A percentile compares a stretch with the other conserved stretches of the same genome.
phyloP scores from a whole-genome alignment of 2,329 filamentous ascomycete genomes.

The Phyllosticta ampelicida region DNA sequence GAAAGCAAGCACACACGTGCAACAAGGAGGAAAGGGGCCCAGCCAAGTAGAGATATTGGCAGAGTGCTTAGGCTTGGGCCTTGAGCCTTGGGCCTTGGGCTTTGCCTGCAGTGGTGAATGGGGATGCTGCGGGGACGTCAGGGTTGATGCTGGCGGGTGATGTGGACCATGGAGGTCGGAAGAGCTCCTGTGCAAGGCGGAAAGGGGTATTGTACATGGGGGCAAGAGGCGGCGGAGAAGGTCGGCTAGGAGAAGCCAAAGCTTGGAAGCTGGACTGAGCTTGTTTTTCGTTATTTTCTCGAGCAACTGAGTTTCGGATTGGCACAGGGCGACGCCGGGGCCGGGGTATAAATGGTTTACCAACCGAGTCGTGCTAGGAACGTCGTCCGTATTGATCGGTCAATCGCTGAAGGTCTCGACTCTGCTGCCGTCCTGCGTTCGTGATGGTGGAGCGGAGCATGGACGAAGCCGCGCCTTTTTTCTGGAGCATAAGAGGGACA shows the following conservation, averaged over 20 bases:
- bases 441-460: neutral
- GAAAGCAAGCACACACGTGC: neutral
- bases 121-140: neutral
- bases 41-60: neutral
- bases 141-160: neutral
- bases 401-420: neutral
- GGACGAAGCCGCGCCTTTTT: neutral
- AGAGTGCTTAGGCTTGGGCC: neutral
- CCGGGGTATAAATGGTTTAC: neutral
- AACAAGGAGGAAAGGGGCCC: neutral
- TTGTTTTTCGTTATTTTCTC: no score
- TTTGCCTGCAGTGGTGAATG: no score
- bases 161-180: neutral
- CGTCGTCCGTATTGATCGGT: neutral
- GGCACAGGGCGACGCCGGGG: neutral
- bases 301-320: no score
- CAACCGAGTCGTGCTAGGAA: neutral
- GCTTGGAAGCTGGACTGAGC: no score
- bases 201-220: neutral
- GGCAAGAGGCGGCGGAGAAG: no score
- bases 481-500: neutral
- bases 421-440: neutral
- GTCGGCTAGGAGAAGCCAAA: no score
- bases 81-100: no score
- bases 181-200: neutral